phyloP scores from a whole-genome alignment of 208 protist genomes.

The Leishmania mexicana region DNA sequence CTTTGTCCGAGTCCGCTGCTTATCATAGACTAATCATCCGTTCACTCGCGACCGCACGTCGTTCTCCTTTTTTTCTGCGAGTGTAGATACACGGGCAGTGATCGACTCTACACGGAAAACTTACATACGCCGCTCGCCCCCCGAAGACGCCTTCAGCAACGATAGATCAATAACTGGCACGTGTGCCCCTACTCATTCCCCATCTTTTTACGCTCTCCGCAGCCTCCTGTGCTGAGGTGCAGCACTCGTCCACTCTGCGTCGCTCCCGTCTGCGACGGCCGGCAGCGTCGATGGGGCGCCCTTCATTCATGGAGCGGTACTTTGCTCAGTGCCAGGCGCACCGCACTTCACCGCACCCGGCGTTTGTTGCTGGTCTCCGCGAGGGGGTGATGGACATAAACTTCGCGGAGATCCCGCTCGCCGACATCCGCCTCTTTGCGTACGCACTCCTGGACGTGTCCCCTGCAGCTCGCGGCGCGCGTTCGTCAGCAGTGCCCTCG shows the following conservation, averaged over 20 bases:
- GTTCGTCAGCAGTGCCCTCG: not conserved
- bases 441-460: constrained; percentile 23
- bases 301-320: constrained; percentile 48
- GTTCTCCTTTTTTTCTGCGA: not conserved
- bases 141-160: not conserved
- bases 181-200: not conserved
- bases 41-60: not conserved
- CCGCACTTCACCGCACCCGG: constrained; percentile 38
- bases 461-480: not conserved
- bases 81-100: not conserved
- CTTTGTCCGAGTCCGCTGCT: not conserved
- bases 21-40: not conserved
- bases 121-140: not conserved
- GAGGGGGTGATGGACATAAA: constrained; percentile 44
- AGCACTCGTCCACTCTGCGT: not conserved
- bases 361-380: constrained; percentile 44
- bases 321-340: constrained; percentile 54
- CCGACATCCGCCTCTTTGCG: constrained; percentile 43
- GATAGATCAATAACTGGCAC: constrained; percentile 1
- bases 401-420: constrained; percentile 45
- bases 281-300: constrained; percentile 31
- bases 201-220: not conserved
- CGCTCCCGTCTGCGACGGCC: not conserved
- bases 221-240: not conserved
- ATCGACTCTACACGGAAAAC: not conserved